A percentile compares a stretch with the other conserved stretches of the same genome.
Conservation (phyloP, 441 rosid species). For the Adansonia rubrostipa region DNA sequence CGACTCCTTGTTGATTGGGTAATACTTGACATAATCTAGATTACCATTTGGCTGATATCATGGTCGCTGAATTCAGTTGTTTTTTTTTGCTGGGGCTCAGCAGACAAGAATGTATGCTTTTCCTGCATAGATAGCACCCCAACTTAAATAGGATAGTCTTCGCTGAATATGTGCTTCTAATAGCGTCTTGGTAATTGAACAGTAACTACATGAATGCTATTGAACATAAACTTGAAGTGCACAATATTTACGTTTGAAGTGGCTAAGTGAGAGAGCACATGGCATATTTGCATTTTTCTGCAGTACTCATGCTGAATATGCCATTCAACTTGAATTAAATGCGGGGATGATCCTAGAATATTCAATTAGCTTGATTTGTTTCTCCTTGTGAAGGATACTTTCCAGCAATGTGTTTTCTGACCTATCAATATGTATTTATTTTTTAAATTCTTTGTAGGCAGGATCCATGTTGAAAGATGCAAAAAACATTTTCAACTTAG, state of each 20-base stretch:
- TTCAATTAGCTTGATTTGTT: background rate
- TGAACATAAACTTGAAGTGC: conserved; percentile 1
- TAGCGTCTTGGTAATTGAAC: background rate
- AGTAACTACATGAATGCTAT: background rate
- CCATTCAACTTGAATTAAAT: no score
- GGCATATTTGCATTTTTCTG: background rate
- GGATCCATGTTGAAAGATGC: conserved; percentile 27
- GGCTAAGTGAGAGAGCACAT: background rate
- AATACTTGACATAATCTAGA: conserved; percentile 20
- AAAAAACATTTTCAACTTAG: conserved; percentile 31
- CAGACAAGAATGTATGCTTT: no score
- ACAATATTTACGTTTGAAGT: background rate
- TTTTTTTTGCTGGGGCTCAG: no score
- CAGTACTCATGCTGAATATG: background rate
- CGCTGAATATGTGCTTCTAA: background rate
- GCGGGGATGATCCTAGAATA: background rate
- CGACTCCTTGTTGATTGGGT: conserved; percentile 60
- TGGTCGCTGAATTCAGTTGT: background rate
- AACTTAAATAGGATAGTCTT: background rate
- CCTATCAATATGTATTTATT: background rate
- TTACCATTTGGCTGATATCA: background rate
- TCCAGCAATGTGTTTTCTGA: background rate
- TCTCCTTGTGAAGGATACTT: background rate
- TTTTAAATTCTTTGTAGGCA: conserved; percentile 36
- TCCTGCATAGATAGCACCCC: no score